These are phyloP conservation scores for Coemansia interrupta DNA, from an alignment of 192 early-diverging fungal species.

Conservation along the genomic window DNA sequence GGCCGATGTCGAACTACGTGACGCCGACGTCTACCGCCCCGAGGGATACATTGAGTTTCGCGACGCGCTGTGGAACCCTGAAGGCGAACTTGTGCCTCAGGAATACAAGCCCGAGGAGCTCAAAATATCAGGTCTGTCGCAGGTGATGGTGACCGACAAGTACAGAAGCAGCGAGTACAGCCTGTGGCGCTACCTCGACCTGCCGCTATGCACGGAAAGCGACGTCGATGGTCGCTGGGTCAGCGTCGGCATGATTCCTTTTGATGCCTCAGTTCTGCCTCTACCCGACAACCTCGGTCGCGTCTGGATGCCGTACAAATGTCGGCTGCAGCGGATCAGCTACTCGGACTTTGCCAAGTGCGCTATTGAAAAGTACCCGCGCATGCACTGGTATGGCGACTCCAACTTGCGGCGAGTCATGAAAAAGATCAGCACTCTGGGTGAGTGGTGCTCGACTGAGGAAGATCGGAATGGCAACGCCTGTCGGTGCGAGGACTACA, in stretches of 20 bases:
- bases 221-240: constrained; percentile 52
- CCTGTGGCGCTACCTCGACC: constrained; percentile 24
- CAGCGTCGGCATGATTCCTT: constrained; percentile 10
- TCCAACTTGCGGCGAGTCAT: constrained; percentile 50
- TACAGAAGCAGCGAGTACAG: constrained; percentile 11
- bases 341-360: constrained; percentile 45
- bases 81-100: constrained; percentile 26
- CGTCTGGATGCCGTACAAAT: constrained; percentile 54
- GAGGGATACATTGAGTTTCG: constrained; percentile 46
- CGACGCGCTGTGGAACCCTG: constrained; percentile 53
- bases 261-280: constrained; percentile 6
- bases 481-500: constrained; percentile 54
- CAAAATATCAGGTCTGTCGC: constrained; percentile 9
- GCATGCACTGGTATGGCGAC: constrained; percentile 52
- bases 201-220: constrained; percentile 45
- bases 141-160: constrained; percentile 6
- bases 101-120: constrained; percentile 35
- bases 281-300: constrained; percentile 29
- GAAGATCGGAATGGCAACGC: constrained; percentile 1
- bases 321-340: constrained; percentile 34
- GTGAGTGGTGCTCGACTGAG: constrained; percentile 38
- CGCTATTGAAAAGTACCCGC: constrained; percentile 25
- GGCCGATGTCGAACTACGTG: constrained; percentile 41
- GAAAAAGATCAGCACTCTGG: constrained; percentile 52
- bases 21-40: constrained; percentile 35